These are phyloP conservation scores for Yamadazyma kitorensis DNA, from an alignment of 805 yeast species.

Conservation along the genomic window DNA sequence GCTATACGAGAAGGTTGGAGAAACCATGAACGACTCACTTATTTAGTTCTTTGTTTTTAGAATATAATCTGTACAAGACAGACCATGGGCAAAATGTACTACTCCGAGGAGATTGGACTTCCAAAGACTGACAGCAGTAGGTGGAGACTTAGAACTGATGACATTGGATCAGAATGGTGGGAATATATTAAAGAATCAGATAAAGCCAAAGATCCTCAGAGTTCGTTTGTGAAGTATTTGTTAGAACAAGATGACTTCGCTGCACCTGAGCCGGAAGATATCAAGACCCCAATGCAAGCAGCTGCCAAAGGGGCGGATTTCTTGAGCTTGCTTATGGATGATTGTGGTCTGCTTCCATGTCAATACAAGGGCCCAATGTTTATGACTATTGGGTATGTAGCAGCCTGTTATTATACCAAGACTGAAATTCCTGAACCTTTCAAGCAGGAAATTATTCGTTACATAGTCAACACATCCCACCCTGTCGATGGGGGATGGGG, in stretches of 20 bases:
- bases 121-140: conserved; percentile 63
- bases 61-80: no score
- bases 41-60: no score
- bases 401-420: conserved; percentile 65
- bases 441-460: conserved; percentile 71
- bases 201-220: conserved; percentile 44
- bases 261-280: conserved; percentile 38
- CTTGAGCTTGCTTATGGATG: conserved; percentile 67
- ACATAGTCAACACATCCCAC: conserved; percentile 86
- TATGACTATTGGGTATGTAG: conserved; percentile 86
- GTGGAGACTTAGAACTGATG: conserved; percentile 75
- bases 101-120: conserved; percentile 70
- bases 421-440: conserved; percentile 65
- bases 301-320: conserved; percentile 75
- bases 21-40: no score
- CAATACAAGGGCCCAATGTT: conserved; percentile 99
- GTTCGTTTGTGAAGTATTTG: conserved; percentile 55
- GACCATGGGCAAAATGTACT: no score
- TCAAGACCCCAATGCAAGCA: conserved; percentile 52
- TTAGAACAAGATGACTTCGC: conserved; percentile 39
- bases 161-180: conserved; percentile 82
- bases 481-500: conserved; percentile 99
- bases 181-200: conserved; percentile 50
- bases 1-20: no score
- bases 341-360: conserved; percentile 84